phyloP scores from a whole-genome alignment of 2,329 filamentous ascomycete genomes.

The Aureobasidium sp. region DNA sequence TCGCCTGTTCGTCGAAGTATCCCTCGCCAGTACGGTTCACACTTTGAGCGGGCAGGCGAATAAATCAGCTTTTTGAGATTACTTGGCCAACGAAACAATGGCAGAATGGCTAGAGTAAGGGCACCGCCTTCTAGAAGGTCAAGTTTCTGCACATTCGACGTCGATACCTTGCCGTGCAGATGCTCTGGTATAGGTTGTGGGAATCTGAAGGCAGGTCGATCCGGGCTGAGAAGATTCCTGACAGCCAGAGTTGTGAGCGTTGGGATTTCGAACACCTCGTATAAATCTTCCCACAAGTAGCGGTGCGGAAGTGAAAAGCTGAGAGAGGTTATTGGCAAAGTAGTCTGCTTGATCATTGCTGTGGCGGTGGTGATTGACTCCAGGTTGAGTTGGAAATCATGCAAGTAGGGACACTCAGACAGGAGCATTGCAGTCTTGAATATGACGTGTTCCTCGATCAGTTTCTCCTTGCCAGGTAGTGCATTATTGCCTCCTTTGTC shows the following conservation, averaged over 20 bases:
- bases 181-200: neutral
- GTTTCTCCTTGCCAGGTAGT: neutral
- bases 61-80: neutral
- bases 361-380: neutral
- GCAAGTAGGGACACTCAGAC: neutral
- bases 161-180: neutral
- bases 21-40: conserved; percentile 1
- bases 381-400: neutral
- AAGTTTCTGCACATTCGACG: neutral
- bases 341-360: neutral
- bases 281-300: neutral
- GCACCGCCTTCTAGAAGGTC: neutral
- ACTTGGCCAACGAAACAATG: neutral
- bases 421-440: neutral
- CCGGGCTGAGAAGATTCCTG: neutral
- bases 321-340: neutral
- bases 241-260: neutral
- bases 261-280: neutral
- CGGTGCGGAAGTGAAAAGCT: neutral
- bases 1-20: neutral
- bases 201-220: neutral
- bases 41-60: neutral
- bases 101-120: neutral
- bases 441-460: neutral
- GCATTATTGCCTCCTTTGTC: neutral